Evolutionary conservation across 148 eudicot genomes (phyloP).

Genomic region (Cornus suecica): DNA sequence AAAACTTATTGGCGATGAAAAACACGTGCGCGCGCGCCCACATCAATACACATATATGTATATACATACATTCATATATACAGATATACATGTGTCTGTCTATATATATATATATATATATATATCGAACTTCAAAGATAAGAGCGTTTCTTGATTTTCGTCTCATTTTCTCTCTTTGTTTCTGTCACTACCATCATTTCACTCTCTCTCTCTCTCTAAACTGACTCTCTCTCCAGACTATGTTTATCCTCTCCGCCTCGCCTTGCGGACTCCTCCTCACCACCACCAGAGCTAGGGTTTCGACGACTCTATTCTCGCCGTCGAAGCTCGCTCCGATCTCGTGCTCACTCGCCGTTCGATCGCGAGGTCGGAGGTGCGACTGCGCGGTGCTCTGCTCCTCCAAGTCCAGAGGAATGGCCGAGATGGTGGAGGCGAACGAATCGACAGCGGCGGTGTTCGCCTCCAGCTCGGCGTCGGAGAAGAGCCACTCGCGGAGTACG

Average conservation of each 20-base stretch:
- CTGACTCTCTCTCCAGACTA: conserved; percentile 3
- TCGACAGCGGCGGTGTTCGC: conserved; percentile 1
- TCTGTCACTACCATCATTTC: no score
- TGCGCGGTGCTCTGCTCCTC: conserved; percentile 12
- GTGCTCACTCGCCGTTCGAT: neutral
- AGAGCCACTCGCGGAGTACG: conserved; percentile 23
- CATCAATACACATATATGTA: no score
- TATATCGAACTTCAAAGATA: neutral
- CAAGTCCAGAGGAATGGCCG: conserved; percentile 16
- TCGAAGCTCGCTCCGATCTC: neutral
- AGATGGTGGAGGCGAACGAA: conserved; percentile 14
- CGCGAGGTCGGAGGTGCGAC: conserved; percentile 11
- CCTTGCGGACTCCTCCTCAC: conserved; percentile 12
- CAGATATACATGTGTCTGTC: no score
- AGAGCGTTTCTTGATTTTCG: neutral
- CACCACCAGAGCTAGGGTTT: conserved; percentile 18
- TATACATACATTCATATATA: no score
- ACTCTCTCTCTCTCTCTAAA: neutral
- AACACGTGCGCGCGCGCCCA: conserved; percentile 12
- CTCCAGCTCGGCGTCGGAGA: conserved; percentile 8
- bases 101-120: no score
- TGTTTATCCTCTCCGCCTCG: conserved; percentile 26
- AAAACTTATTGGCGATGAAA: neutral
- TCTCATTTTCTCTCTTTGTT: no score
- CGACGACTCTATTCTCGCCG: neutral